These are phyloP conservation scores for Penicillium italicum DNA, from an alignment of 2,329 filamentous ascomycete genomes.

Conservation along the genomic window DNA sequence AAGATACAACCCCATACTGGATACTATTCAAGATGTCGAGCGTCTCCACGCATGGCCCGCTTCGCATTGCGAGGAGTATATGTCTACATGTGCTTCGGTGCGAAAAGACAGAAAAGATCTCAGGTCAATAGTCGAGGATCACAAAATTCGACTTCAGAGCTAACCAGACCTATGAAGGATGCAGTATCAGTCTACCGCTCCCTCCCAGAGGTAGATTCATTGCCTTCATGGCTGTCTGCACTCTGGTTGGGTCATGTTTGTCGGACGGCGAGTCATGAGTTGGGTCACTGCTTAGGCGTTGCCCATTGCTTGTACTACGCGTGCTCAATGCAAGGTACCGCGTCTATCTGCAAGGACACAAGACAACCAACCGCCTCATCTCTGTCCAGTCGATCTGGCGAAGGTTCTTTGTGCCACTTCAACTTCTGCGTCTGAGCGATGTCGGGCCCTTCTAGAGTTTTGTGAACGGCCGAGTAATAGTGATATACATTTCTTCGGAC, in stretches of 20 bases:
- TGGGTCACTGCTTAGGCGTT: constrained; percentile 65
- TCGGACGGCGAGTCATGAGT: constrained; percentile 60
- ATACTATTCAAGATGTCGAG: constrained; percentile 45
- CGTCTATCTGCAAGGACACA: constrained; percentile 30
- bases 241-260: constrained; percentile 59
- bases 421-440: constrained; percentile 12
- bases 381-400: constrained; percentile 31
- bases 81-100: constrained; percentile 1
- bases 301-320: constrained; percentile 56
- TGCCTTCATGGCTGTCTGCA: constrained; percentile 29
- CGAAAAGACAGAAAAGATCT: constrained; percentile 4
- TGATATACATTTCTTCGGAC: constrained; percentile 20
- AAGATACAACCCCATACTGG: constrained; percentile 56
- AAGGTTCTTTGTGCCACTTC: constrained; percentile 27
- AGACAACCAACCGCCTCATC: constrained; percentile 35
- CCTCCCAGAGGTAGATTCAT: constrained; percentile 1
- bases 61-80: constrained; percentile 53
- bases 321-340: constrained; percentile 34
- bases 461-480: constrained; percentile 16
- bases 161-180: constrained; percentile 1
- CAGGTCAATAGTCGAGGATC: not conserved
- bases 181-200: constrained; percentile 4
- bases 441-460: constrained; percentile 21
- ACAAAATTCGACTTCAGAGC: not conserved
- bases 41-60: constrained; percentile 60